phyloP scores from a whole-genome alignment of 164 flowering plant species.

The Paratinospora sagittata region DNA sequence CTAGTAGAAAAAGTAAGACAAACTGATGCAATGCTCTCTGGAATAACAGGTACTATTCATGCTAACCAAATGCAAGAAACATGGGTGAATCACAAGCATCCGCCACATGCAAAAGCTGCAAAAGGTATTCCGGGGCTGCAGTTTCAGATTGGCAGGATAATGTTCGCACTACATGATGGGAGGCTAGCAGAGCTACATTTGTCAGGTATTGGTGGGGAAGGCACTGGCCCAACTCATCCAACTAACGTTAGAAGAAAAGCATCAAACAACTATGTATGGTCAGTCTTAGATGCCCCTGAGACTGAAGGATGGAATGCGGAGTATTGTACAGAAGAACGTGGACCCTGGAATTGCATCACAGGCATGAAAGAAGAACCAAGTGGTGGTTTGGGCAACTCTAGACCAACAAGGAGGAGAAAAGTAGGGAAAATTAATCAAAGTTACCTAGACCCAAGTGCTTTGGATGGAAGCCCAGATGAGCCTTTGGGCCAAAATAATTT shows the following conservation, averaged over 20 bases:
- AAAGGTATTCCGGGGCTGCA: slow-evolving; percentile 56
- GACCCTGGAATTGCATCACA: slow-evolving; percentile 65
- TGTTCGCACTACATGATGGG: slow-evolving; percentile 78
- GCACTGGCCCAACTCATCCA: slow-evolving; percentile 39
- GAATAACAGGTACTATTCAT: slow-evolving; percentile 42
- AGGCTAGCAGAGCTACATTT: slow-evolving; percentile 77
- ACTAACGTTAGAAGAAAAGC: slow-evolving; percentile 37
- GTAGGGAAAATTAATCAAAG: slow-evolving; percentile 29
- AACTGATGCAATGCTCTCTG: slow-evolving; percentile 6
- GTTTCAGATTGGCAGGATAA: slow-evolving; percentile 52
- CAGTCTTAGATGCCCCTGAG: slow-evolving; percentile 75
- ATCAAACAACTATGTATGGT: slow-evolving; percentile 52
- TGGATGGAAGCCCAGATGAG: slow-evolving; percentile 15
- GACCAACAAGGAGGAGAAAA: slow-evolving; percentile 41
- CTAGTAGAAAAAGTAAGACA: neutral
- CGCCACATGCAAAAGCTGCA: slow-evolving; percentile 60
- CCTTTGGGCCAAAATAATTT: slow-evolving; percentile 25
- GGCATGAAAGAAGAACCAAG: slow-evolving; percentile 60
- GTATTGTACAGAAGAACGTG: slow-evolving; percentile 74
- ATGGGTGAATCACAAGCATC: slow-evolving; percentile 71
- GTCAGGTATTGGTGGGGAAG: slow-evolving; percentile 73
- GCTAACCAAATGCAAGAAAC: slow-evolving; percentile 30
- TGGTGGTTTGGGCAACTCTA: slow-evolving; percentile 30
- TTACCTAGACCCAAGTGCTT: slow-evolving; percentile 38
- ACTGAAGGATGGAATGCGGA: slow-evolving; percentile 93